Conservation (phyloP, 2,329 filamentous ascomycete genomes). For the Celoporthe dispersa region DNA sequence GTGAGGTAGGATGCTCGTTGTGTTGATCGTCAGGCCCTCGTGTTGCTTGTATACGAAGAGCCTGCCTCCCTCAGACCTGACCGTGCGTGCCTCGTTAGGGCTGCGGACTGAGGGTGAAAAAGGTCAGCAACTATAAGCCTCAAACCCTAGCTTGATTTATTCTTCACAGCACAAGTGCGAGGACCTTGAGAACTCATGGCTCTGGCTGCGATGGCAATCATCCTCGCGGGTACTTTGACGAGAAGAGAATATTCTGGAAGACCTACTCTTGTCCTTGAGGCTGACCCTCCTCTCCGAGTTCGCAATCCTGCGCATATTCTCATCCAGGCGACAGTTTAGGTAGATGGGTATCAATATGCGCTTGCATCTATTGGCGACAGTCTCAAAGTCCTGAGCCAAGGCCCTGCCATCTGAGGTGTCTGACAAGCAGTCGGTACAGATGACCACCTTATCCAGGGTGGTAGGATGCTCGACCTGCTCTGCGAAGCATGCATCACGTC, state of each 20-base stretch:
- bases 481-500: slow-evolving; percentile 33
- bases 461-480: slow-evolving; percentile 33
- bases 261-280: slow-evolving; percentile 30
- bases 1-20: slow-evolving; percentile 32
- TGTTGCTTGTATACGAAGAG: slow-evolving; percentile 25
- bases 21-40: slow-evolving; percentile 34
- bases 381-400: slow-evolving; percentile 33
- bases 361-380: slow-evolving; percentile 33
- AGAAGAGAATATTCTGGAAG: background rate
- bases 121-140: background rate
- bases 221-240: background rate
- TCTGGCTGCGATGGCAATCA: background rate
- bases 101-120: slow-evolving; percentile 19
- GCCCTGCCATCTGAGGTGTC: slow-evolving; percentile 34
- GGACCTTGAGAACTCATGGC: background rate
- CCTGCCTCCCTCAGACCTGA: slow-evolving; percentile 27
- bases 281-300: slow-evolving; percentile 33
- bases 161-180: background rate
- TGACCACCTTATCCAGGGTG: slow-evolving; percentile 32
- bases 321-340: slow-evolving; percentile 33
- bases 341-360: slow-evolving; percentile 37
- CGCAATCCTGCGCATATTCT: slow-evolving; percentile 34
- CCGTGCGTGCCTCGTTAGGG: slow-evolving; percentile 29
- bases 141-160: background rate
- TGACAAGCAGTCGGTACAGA: slow-evolving; percentile 38